Conservation (phyloP, 2,329 filamentous ascomycete genomes). For the Zymoseptoria passerinii region DNA sequence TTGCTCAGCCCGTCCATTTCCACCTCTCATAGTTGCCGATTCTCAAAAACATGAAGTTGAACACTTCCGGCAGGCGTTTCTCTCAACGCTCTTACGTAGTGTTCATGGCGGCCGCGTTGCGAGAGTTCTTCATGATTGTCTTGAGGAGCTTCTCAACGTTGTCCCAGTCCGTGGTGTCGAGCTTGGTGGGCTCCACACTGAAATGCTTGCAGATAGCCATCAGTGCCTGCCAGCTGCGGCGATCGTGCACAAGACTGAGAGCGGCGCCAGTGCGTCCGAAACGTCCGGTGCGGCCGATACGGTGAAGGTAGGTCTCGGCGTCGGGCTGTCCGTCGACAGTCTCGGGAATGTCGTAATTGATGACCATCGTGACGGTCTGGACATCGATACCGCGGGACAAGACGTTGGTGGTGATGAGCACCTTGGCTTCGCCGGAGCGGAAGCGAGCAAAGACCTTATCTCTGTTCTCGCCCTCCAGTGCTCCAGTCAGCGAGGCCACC, state of each 20-base stretch:
- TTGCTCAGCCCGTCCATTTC: neutral
- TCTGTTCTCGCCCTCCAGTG: slow-evolving; percentile 73
- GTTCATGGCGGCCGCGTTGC: slow-evolving; percentile 18
- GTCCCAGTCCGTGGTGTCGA: slow-evolving; percentile 87
- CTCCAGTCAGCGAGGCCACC: slow-evolving; percentile 82
- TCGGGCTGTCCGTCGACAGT: slow-evolving; percentile 62
- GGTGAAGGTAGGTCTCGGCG: slow-evolving; percentile 91
- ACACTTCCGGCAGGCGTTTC: neutral
- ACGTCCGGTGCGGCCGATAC: slow-evolving; percentile 91
- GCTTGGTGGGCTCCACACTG: slow-evolving; percentile 67
- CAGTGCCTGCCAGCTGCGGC: slow-evolving; percentile 70
- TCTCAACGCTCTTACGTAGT: neutral
- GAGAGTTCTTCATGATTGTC: slow-evolving; percentile 60
- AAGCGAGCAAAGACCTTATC: slow-evolving; percentile 81
- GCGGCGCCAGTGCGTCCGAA: slow-evolving; percentile 95
- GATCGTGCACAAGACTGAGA: slow-evolving; percentile 88
- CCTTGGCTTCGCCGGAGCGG: slow-evolving; percentile 78
- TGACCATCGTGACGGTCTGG: slow-evolving; percentile 88
- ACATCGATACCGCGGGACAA: slow-evolving; percentile 92
- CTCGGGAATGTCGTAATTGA: slow-evolving; percentile 71
- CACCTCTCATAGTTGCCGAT: neutral
- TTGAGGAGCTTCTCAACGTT: slow-evolving; percentile 76
- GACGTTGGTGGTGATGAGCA: slow-evolving; percentile 96
- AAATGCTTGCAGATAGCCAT: slow-evolving; percentile 74
- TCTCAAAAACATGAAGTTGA: neutral